These are phyloP conservation scores for Annulohypoxylon moriforme DNA, from an alignment of 495 filamentous ascomycete genomes.

Conservation along the genomic window DNA sequence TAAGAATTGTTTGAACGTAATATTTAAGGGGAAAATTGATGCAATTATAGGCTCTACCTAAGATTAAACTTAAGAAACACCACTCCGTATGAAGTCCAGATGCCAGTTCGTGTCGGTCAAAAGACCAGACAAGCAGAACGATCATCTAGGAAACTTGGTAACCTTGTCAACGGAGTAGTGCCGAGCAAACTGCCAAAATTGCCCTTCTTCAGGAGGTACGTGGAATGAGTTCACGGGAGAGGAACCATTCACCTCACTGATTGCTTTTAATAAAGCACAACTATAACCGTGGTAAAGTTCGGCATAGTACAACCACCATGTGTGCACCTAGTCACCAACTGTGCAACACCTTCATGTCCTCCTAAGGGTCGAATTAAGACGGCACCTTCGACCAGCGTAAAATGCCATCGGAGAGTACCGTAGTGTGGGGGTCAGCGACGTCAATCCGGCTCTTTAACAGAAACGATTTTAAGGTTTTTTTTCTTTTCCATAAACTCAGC, in stretches of 20 bases:
- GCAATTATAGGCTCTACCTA: conserved; percentile 2
- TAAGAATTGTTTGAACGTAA: neutral
- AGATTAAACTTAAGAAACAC: conserved; percentile 5
- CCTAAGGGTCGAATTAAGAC: conserved; percentile 57
- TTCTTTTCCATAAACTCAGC: conserved; percentile 40
- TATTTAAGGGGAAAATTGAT: neutral
- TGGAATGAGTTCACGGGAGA: neutral
- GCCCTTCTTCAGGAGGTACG: neutral
- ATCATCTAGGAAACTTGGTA: neutral
- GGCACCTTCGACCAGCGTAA: conserved; percentile 73
- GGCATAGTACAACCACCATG: conserved; percentile 35
- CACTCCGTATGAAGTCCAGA: conserved; percentile 1
- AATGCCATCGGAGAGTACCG: conserved; percentile 55
- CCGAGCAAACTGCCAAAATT: conserved; percentile 16
- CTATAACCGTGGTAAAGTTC: conserved; percentile 15
- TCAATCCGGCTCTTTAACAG: conserved; percentile 28
- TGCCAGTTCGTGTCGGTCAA: neutral
- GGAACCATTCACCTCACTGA: conserved; percentile 8
- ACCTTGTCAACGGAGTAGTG: conserved; percentile 4
- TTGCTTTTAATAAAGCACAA: conserved; percentile 10
- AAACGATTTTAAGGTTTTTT: conserved; percentile 11
- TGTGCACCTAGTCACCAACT: conserved; percentile 9
- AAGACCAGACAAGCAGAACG: neutral
- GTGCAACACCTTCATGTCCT: conserved; percentile 22
- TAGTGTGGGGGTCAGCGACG: conserved; percentile 51